Conservation (phyloP, 768 basidiomycete genomes). For the Hydnomerulius pinastri region DNA sequence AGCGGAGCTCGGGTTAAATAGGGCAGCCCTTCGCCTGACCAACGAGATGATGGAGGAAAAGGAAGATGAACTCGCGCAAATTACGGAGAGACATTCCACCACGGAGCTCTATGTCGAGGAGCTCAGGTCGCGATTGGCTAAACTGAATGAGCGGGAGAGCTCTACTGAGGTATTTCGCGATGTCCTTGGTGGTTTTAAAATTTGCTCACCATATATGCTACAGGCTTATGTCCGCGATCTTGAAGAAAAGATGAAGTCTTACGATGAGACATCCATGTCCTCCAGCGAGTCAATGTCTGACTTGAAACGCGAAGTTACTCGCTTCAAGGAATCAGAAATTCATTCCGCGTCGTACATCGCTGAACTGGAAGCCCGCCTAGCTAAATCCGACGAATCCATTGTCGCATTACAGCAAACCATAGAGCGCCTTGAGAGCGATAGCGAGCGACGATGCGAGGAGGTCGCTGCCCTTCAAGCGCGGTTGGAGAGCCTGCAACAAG, state of each 20-base stretch:
- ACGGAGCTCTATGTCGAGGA: slow-evolving; percentile 90
- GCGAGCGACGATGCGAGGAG: slow-evolving; percentile 71
- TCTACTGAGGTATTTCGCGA: slow-evolving; percentile 77
- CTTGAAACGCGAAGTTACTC: slow-evolving; percentile 78
- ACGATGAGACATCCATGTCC: slow-evolving; percentile 75
- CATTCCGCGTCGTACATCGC: slow-evolving; percentile 78
- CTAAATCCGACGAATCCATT: slow-evolving; percentile 77
- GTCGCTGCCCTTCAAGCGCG: slow-evolving; percentile 70
- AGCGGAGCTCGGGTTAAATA: slow-evolving; percentile 84
- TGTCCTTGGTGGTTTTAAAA: neutral
- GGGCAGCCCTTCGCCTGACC: slow-evolving; percentile 84
- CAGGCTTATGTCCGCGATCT: slow-evolving; percentile 93
- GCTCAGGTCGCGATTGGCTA: slow-evolving; percentile 74
- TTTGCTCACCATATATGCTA: slow-evolving; percentile 1
- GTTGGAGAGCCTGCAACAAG: slow-evolving; percentile 65
- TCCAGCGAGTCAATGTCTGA: slow-evolving; percentile 82
- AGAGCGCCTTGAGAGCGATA: slow-evolving; percentile 75
- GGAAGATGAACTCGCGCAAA: slow-evolving; percentile 70
- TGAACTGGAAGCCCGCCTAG: slow-evolving; percentile 81
- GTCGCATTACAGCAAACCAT: slow-evolving; percentile 68
- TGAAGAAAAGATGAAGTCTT: slow-evolving; percentile 86
- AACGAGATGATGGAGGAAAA: slow-evolving; percentile 94
- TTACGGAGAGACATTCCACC: slow-evolving; percentile 70
- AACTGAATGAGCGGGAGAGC: slow-evolving; percentile 84
- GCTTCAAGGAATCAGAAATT: slow-evolving; percentile 74